Percentiles rank a stretch among this genome's conserved stretches.
phyloP scores from a whole-genome alignment of 768 basidiomycete genomes.

The Neoboletus subvelutipes region DNA sequence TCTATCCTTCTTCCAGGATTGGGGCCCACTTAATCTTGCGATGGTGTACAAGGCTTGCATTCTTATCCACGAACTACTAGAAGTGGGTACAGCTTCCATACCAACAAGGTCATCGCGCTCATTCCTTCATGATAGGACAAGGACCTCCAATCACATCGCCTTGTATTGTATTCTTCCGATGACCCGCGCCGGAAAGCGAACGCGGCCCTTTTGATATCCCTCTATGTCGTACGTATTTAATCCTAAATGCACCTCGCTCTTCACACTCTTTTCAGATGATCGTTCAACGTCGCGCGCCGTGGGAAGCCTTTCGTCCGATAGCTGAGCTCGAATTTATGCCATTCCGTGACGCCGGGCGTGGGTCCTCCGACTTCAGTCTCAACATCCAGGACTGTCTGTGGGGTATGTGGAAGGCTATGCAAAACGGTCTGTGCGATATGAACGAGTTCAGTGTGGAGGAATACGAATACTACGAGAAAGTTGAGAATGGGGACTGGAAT shows the following conservation, averaged over 20 bases:
- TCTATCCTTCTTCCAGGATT: constrained; percentile 92
- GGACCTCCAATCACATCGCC: constrained; percentile 65
- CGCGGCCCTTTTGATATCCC: constrained; percentile 89
- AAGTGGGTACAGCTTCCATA: constrained; percentile 47
- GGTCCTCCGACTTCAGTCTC: constrained; percentile 89
- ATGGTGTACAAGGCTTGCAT: constrained; percentile 94
- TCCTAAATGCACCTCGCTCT: constrained; percentile 9
- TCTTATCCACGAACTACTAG: constrained; percentile 83
- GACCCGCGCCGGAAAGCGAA: constrained; percentile 90
- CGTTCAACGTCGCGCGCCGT: constrained; percentile 83
- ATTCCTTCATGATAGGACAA: constrained; percentile 56
- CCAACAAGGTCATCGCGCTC: constrained; percentile 25
- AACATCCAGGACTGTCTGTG: constrained; percentile 90
- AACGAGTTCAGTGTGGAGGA: constrained; percentile 91
- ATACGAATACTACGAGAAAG: constrained; percentile 94
- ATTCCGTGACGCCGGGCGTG: constrained; percentile 93
- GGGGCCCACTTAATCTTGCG: constrained; percentile 89
- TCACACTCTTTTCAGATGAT: constrained; percentile 67
- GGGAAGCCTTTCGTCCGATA: constrained; percentile 94
- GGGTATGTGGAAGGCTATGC: constrained; percentile 87
- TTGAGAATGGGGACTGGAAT: constrained; percentile 95
- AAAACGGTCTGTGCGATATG: constrained; percentile 91
- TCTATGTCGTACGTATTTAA: constrained; percentile 74
- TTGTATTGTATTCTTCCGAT: constrained; percentile 86
- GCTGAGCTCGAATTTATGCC: constrained; percentile 92